Conservation (phyloP, 202 grass and related monocot genomes). For the Digitaria exilis region DNA sequence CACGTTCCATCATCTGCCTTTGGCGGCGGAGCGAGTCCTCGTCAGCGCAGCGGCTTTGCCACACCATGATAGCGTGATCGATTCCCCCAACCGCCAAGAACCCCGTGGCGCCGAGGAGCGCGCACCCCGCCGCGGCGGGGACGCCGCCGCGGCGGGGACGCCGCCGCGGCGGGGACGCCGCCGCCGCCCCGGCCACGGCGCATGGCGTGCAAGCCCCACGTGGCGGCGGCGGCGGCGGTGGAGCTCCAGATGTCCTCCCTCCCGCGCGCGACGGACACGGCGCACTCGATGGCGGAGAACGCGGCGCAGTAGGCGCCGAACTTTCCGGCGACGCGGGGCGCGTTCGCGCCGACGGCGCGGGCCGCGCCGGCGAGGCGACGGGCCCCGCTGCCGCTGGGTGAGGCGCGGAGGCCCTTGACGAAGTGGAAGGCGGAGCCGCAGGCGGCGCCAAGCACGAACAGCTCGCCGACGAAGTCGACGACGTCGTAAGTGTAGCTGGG, state of each 20-base stretch:
- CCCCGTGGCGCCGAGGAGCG: not conserved
- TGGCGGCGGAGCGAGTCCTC: no score
- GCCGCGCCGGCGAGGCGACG: slow-evolving; percentile 50
- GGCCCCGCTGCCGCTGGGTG: slow-evolving; percentile 64
- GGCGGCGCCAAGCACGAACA: no score
- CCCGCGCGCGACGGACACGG: not conserved
- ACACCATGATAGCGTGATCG: no score
- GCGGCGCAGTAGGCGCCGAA: slow-evolving; percentile 53
- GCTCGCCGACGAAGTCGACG: no score
- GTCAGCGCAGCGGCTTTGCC: no score
- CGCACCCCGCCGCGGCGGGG: not conserved
- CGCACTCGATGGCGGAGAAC: not conserved
- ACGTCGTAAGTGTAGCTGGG: no score
- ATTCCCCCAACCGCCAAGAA: no score
- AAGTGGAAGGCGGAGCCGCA: slow-evolving; percentile 43
- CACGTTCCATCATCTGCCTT: not conserved
- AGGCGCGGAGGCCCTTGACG: slow-evolving; percentile 59
- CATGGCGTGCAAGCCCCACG: not conserved
- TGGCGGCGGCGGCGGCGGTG: not conserved
- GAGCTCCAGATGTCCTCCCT: not conserved
- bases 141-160: no score
- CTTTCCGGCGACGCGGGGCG: slow-evolving; percentile 46
- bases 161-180: no score
- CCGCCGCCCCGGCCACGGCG: no score
- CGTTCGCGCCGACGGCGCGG: slow-evolving; percentile 58